Evolutionary conservation across 495 filamentous ascomycete species (phyloP).

Genomic region (Astrothelium macrocarpum): DNA sequence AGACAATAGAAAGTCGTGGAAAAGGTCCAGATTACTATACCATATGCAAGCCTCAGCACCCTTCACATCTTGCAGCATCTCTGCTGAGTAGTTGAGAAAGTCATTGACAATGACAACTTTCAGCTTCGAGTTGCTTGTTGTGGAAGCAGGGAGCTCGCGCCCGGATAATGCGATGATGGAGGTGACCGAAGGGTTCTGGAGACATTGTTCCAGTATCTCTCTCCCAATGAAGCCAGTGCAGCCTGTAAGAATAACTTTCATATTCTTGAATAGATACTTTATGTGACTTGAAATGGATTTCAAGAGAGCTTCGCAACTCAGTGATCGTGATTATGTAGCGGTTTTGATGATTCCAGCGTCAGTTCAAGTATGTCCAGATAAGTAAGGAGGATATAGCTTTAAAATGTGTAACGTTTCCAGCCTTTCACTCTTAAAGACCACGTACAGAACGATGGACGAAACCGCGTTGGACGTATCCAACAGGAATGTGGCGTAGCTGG

Average conservation of each 20-base stretch:
- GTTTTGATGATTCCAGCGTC: too few species aligned
- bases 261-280: too few species aligned
- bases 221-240: slow-evolving; percentile 44
- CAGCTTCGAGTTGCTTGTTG: slow-evolving; percentile 32
- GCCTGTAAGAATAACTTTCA: slow-evolving; percentile 42
- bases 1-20: background rate
- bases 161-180: slow-evolving; percentile 43
- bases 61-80: slow-evolving; percentile 33
- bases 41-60: slow-evolving; percentile 47
- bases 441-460: too few species aligned
- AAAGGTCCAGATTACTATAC: slow-evolving; percentile 31
- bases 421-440: too few species aligned
- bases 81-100: slow-evolving; percentile 36
- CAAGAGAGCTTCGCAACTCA: too few species aligned
- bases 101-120: slow-evolving; percentile 37
- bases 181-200: slow-evolving; percentile 37
- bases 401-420: too few species aligned
- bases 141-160: slow-evolving; percentile 27
- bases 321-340: too few species aligned
- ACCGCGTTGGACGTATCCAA: too few species aligned
- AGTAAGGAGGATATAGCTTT: too few species aligned
- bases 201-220: slow-evolving; percentile 40
- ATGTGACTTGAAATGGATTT: background rate
- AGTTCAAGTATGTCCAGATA: too few species aligned
- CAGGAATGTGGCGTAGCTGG: too few species aligned